Evolutionary conservation across 108 stramenopile genomes (phyloP).

Genomic region (Cyclotella distinguenda): DNA sequence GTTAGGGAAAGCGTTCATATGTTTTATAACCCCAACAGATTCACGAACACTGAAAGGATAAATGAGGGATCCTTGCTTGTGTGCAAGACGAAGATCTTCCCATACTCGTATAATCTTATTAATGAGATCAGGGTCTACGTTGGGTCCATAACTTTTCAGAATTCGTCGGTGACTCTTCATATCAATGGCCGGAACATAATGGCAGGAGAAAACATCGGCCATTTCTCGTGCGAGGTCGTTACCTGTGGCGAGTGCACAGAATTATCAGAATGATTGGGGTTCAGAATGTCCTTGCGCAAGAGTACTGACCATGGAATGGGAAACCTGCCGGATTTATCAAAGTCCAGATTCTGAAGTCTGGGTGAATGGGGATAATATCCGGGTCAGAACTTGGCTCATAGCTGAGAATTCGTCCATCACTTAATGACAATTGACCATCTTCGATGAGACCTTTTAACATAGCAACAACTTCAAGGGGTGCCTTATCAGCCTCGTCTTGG

Average conservation of each 20-base stretch:
- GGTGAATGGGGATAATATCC: constrained; percentile 64
- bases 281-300: not conserved
- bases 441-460: constrained; percentile 84
- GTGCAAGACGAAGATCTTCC: constrained; percentile 63
- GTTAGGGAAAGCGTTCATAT: constrained; percentile 71
- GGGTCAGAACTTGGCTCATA: constrained; percentile 26
- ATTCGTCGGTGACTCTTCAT: constrained; percentile 59
- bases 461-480: constrained; percentile 84
- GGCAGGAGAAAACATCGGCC: constrained; percentile 75
- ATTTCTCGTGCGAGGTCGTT: constrained; percentile 80
- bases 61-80: constrained; percentile 61
- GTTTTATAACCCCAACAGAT: constrained; percentile 79
- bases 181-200: constrained; percentile 66
- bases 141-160: constrained; percentile 68
- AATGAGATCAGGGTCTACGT: constrained; percentile 42
- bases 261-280: not conserved
- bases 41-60: constrained; percentile 87
- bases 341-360: constrained; percentile 72
- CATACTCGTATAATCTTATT: constrained; percentile 56
- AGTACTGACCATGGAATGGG: constrained; percentile 79
- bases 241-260: not conserved
- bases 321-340: constrained; percentile 89
- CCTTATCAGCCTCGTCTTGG: constrained; percentile 97
- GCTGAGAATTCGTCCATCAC: constrained; percentile 69
- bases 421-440: constrained; percentile 82